Percentiles rank a stretch among this genome's conserved stretches.
Conservation (phyloP, 352 stramenopile species). For the Phytophthora brassicae region DNA sequence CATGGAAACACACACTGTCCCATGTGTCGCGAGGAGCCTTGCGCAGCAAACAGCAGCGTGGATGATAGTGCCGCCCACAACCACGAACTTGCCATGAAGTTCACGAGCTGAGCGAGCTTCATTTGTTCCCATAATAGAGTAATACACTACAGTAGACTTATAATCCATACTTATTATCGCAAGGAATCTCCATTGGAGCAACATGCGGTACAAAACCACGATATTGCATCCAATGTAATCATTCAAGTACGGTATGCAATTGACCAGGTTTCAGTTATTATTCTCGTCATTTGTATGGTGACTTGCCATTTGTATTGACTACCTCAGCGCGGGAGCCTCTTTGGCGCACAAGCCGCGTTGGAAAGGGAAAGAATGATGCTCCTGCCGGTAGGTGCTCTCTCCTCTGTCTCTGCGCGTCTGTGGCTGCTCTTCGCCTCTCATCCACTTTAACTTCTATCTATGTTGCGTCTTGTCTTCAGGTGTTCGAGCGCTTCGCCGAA, state of each 20-base stretch:
- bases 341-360: constrained; percentile 31
- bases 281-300: constrained; percentile 23
- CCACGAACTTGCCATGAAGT: constrained; percentile 9
- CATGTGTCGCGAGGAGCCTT: constrained; percentile 82
- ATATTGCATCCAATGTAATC: neutral
- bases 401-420: neutral
- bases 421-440: neutral
- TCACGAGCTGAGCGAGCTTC: constrained; percentile 11
- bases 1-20: constrained; percentile 80
- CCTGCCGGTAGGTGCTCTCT: constrained; percentile 32
- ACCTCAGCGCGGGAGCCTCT: constrained; percentile 17
- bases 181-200: neutral
- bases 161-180: no score
- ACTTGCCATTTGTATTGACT: constrained; percentile 10
- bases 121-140: constrained; percentile 36
- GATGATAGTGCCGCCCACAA: constrained; percentile 9
- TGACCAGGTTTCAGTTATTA: constrained; percentile 1
- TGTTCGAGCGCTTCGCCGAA: constrained; percentile 80
- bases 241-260: neutral
- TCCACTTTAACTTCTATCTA: no score
- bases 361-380: constrained; percentile 47
- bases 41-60: constrained; percentile 3
- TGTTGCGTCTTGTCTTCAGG: no score
- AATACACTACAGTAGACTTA: no score
- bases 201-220: neutral